Base-by-base conservation (phyloP, 371 early-diverging fungal species). In the Gilbertella persicaria region DNA sequence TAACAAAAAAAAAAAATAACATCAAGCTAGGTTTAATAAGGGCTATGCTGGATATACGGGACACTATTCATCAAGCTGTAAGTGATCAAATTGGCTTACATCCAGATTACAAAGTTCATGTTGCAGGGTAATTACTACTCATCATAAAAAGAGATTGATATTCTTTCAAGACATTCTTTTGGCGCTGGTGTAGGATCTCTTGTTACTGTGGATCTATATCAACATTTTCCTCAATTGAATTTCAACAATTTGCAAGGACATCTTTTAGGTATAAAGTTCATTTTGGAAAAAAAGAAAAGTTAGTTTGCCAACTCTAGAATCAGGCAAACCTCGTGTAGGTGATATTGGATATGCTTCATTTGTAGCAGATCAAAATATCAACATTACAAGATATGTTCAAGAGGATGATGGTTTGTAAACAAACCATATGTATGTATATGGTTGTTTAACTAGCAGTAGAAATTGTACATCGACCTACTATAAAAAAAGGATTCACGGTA, bases 121-220 rank as follows among this genome's bases (percentile, higher is more conserved):
- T 44, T 13, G 21, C 23, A 26, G 45, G 53, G 53, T 53, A 45
- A 37, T 35, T 17, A 26, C 12, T 16, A 24, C 5, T 2, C 12
- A 37, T 0, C 28, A n/a, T 16, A 25, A 14, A 12, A 12, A 26
- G 16, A 7, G 0, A 25, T 1, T 19, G 20, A 40, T 9, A n/a
- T 10, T 9, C 3, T 1, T 24, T 17, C 7, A 45, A 53, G 53
- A 24, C 53, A 53, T 45, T 53, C 53, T n/a, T 53, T 53, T 45
- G 53, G 53, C 17, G 53, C 53, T 3, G 44, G 30, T 14, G 45
- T 53, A 3, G 35, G 36, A 20, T 53, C 53, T 8, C 9, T 53
- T 8, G 14, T 53, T 5, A 14, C 39, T 37, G 37, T 36, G 10
- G 45, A 53, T 37, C 21, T 53, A 25, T 9, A 53, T 8, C 23